These are phyloP conservation scores for Colletotrichum incanum DNA, from an alignment of 2,329 filamentous ascomycete species.

Conservation along the genomic window DNA sequence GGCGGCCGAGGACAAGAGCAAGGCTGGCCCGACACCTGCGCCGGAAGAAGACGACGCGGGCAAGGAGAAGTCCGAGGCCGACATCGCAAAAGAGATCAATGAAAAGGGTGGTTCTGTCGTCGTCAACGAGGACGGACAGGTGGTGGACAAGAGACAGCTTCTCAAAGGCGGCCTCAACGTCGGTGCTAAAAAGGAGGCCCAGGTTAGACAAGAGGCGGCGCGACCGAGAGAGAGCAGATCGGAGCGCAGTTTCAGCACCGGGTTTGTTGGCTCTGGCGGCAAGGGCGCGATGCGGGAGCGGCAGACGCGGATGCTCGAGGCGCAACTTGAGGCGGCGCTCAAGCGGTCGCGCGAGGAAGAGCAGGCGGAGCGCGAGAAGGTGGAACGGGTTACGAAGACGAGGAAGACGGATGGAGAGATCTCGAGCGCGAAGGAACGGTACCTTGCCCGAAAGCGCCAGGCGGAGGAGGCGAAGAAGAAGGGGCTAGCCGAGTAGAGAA, in stretches of 20 bases:
- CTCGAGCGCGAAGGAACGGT: conserved; percentile 83
- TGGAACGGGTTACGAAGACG: conserved; percentile 80
- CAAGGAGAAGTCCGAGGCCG: conserved; percentile 70
- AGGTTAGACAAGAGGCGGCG: conserved; percentile 49
- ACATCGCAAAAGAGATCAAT: conserved; percentile 78
- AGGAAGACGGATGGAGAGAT: conserved; percentile 85
- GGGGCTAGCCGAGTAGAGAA: conserved; percentile 50
- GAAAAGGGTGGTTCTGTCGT: conserved; percentile 73
- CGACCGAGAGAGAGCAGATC: conserved; percentile 42
- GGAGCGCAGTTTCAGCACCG: conserved; percentile 45
- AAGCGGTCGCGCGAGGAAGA: conserved; percentile 80
- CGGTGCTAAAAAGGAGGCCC: conserved; percentile 72
- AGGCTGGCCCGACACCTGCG: conserved; percentile 53
- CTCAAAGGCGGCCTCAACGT: conserved; percentile 84
- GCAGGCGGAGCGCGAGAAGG: conserved; percentile 72
- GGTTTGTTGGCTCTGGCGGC: conserved; percentile 63
- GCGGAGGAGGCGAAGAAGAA: conserved; percentile 78
- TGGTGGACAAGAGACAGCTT: conserved; percentile 88
- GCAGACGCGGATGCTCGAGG: conserved; percentile 84
- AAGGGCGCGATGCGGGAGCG: conserved; percentile 81
- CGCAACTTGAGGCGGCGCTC: conserved; percentile 80
- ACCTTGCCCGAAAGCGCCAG: conserved; percentile 82
- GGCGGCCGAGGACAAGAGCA: conserved; percentile 72
- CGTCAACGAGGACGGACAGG: conserved; percentile 86
- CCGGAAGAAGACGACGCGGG: conserved; percentile 54